A percentile compares a stretch with the other conserved stretches of the same genome.
Conservation (phyloP, 2,329 filamentous ascomycete genomes). For the Daldinia sp. region DNA sequence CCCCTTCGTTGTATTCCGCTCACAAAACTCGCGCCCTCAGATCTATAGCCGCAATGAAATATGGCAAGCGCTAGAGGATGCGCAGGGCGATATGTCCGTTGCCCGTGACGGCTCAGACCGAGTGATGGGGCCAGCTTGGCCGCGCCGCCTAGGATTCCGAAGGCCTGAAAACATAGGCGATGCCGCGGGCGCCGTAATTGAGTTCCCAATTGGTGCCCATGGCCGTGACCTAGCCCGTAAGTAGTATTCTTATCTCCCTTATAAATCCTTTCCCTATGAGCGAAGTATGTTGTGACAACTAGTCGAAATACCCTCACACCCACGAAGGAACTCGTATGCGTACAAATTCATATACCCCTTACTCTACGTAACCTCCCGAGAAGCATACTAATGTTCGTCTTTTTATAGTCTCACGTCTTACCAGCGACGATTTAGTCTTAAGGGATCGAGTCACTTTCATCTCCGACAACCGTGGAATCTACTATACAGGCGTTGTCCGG, state of each 20-base stretch:
- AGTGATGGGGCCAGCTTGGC: not conserved
- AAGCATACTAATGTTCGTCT: not conserved
- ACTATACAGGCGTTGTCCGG: not conserved
- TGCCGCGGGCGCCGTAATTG: not conserved
- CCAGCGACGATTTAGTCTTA: not conserved
- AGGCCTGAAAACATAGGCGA: not conserved
- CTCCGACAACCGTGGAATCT: not conserved
- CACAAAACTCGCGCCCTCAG: not conserved
- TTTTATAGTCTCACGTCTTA: not conserved
- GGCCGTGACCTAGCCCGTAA: not conserved
- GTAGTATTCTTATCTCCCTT: not conserved
- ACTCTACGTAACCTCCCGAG: not conserved
- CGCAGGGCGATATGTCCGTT: not conserved
- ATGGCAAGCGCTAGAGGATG: not conserved
- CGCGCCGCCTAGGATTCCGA: not conserved
- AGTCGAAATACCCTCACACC: not conserved
- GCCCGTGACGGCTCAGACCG: not conserved
- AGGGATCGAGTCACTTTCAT: not conserved
- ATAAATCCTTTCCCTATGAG: not conserved
- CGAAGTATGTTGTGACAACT: no score
- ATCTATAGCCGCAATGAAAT: not conserved
- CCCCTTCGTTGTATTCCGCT: not conserved
- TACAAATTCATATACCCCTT: not conserved
- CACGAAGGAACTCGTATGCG: no score
- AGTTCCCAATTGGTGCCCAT: not conserved